Evolutionary conservation across 768 basidiomycete species (phyloP), one percentile per base, ranked within the genome.

Genomic region (Lactifluus pinguis): DNA sequence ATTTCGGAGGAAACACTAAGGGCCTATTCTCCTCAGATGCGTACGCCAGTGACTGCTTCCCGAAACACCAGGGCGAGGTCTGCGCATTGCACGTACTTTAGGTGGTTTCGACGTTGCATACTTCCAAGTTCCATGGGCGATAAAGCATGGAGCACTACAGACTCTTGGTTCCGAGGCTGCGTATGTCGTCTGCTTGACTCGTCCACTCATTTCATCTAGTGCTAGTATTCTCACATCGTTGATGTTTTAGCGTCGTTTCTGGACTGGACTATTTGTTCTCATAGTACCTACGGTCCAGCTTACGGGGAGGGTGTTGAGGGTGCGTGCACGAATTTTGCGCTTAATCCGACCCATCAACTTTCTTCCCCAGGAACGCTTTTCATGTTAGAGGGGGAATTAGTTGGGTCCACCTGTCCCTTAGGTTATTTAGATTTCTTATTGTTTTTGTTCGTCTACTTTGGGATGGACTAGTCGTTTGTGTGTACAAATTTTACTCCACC

Each of bases 61-160:
- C 79, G 1, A 73, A 67, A 32, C 71, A 75, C 48, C 75, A 76
- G 73, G 86, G 85, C 30, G 85, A 87, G 71, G 79, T 85, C 38
- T 82, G 82, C 60, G 80, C 81, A 0, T 71, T 86, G 25, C 76
- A 17, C 76, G 85, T 51, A 75, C 73, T 1, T 72, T 85, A n/a
- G 83, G 83, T 41, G 83, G 83, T 3, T 86, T 86, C 68, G 77
- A 77, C 51, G 83, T 86, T 21, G 81, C 84, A 1, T 85, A 81
- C 70, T 86, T 81, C 69, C 84, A 86, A 68, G 77, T 85, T 4
- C 81, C 81, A 5, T 85, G 85, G 85, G 83, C 84, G 6, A 68
- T 71, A 32, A 82, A 78, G 65, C 68, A 82, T 59, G 85, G 85
- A 15, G 82, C 84, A 6, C 69, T 85, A 30, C 82, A 85, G 61